Conservation (phyloP, 768 basidiomycete genomes). For the Pleurotus eryngii region DNA sequence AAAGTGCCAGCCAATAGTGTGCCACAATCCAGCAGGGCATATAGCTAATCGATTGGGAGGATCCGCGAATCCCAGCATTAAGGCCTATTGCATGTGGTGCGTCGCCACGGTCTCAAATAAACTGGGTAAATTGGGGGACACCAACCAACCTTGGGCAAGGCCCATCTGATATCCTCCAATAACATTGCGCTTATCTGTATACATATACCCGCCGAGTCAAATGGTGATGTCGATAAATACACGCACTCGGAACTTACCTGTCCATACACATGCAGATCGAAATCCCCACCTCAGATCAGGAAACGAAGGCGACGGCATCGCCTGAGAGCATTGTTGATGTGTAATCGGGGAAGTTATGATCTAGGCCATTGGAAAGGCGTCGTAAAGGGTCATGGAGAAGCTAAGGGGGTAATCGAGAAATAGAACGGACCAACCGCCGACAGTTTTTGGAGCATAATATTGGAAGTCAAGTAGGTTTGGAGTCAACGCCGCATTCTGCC, state of each 20-base stretch:
- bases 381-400: background rate
- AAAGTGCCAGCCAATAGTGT: background rate
- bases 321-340: background rate
- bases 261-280: background rate
- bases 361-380: background rate
- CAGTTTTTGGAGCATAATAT: background rate
- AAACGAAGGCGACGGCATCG: background rate
- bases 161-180: background rate
- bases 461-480: background rate
- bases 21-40: conserved; percentile 1
- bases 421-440: background rate
- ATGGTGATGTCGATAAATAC: background rate
- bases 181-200: background rate
- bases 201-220: background rate
- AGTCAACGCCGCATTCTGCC: background rate
- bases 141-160: background rate
- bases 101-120: background rate
- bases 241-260: background rate
- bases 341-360: background rate
- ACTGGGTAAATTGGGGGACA: no score
- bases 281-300: background rate
- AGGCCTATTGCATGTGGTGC: background rate
- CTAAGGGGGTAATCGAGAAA: background rate
- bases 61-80: background rate
- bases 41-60: background rate